phyloP scores from a whole-genome alignment of 345 rosid species.

The Sonneratia caseolaris region DNA sequence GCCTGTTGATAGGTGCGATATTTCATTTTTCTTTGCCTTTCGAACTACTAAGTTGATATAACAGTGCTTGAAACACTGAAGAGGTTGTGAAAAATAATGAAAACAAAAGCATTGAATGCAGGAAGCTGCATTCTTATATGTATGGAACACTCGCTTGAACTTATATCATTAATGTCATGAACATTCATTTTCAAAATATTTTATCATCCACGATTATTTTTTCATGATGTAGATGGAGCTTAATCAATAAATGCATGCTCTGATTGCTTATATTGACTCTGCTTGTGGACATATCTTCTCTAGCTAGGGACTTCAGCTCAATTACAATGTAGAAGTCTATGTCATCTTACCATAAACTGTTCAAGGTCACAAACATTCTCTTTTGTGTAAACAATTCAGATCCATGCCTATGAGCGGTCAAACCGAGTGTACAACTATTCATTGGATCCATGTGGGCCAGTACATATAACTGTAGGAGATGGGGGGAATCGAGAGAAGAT shows the following conservation, averaged over 20 bases:
- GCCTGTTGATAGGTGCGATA: neutral
- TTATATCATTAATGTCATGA: neutral
- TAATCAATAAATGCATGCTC: neutral
- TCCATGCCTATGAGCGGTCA: constrained; percentile 89
- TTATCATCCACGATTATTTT: neutral
- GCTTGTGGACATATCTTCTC: neutral
- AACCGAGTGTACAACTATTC: constrained; percentile 76
- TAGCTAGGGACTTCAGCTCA: neutral
- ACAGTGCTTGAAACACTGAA: neutral
- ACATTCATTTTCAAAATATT: neutral
- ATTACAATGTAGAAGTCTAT: neutral
- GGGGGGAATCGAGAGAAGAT: constrained; percentile 72
- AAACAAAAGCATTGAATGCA: neutral
- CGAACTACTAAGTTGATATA: neutral
- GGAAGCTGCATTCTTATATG: neutral
- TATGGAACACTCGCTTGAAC: neutral
- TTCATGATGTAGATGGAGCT: neutral
- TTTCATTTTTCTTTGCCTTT: neutral
- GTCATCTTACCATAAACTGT: neutral
- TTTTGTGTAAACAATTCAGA: constrained; percentile 25
- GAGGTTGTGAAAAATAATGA: neutral
- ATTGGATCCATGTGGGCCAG: constrained; percentile 76
- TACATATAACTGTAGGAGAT: constrained; percentile 63
- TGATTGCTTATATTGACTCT: neutral
- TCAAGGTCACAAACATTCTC: neutral